phyloP scores from a whole-genome alignment of 2,329 filamentous ascomycete species.

The Talaromyces rugulosus region DNA sequence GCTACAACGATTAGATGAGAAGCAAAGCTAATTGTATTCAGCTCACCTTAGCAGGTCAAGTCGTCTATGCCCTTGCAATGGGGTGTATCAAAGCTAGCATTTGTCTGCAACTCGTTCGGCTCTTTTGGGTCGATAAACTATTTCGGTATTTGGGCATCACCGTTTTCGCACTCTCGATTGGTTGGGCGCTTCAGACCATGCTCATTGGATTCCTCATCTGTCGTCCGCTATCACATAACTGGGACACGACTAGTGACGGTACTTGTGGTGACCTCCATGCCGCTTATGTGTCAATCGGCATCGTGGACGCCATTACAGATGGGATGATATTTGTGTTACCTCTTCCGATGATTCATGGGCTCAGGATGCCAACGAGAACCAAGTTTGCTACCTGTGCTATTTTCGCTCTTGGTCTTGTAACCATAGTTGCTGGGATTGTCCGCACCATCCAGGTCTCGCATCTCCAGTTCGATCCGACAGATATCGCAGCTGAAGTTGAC shows the following conservation, averaged over 20 bases:
- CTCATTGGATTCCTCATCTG: constrained; percentile 4
- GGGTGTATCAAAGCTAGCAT: constrained; percentile 4
- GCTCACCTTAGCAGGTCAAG: constrained; percentile 4
- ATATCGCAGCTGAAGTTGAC: not conserved
- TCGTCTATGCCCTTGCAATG: constrained; percentile 5
- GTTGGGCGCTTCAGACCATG: constrained; percentile 1
- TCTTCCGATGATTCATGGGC: not conserved
- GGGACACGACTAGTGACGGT: not conserved
- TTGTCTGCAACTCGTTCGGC: not conserved
- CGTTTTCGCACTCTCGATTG: not conserved
- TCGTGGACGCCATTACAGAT: constrained; percentile 1
- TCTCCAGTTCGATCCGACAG: not conserved
- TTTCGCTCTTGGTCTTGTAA: not conserved
- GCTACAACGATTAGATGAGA: too few species aligned
- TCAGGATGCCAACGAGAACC: not conserved
- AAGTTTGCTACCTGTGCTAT: constrained; percentile 2
- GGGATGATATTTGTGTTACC: not conserved
- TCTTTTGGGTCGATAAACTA: not conserved
- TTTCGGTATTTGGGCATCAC: not conserved
- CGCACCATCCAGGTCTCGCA: not conserved
- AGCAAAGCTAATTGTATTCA: not conserved
- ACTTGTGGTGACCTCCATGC: constrained; percentile 3
- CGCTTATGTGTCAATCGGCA: not conserved
- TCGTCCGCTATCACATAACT: constrained; percentile 2
- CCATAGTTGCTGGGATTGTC: constrained; percentile 1